Conservation (phyloP, 352 stramenopile genomes). For the Elongisporangium undulatum region DNA sequence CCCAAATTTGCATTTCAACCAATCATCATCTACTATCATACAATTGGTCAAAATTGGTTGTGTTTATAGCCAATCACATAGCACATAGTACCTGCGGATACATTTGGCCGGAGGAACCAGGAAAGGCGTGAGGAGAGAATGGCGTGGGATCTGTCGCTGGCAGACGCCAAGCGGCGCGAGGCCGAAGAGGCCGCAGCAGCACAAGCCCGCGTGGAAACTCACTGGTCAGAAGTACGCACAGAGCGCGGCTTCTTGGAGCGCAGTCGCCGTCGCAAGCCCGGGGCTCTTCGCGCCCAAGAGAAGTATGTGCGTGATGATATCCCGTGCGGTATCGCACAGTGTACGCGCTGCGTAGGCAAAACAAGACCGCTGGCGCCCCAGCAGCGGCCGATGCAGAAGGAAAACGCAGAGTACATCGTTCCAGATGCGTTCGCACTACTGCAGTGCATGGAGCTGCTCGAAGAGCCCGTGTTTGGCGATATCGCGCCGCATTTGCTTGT, state of each 20-base stretch:
- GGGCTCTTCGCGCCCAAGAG: constrained; percentile 62
- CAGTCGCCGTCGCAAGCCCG: constrained; percentile 68
- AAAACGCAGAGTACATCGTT: constrained; percentile 52
- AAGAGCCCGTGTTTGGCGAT: constrained; percentile 42
- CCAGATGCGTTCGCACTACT: constrained; percentile 67
- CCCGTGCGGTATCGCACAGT: constrained; percentile 58
- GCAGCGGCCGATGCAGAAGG: constrained; percentile 24
- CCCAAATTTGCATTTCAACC: neutral
- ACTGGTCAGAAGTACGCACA: constrained; percentile 51
- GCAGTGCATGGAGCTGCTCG: constrained; percentile 75
- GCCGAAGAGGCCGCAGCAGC: constrained; percentile 8
- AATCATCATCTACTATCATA: neutral
- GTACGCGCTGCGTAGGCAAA: constrained; percentile 27
- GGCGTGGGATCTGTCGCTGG: constrained; percentile 24
- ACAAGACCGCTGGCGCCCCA: constrained; percentile 11
- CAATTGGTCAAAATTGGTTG: neutral
- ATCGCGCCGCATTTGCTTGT: constrained; percentile 46
- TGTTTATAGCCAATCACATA: neutral
- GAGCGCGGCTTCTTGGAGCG: constrained; percentile 70
- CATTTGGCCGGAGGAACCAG: neutral
- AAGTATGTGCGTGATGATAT: constrained; percentile 70
- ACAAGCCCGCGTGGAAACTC: constrained; percentile 8
- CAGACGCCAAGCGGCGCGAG: constrained; percentile 15
- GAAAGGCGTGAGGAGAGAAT: constrained; percentile 3
- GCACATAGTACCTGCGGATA: too few relatives aligned